Evolutionary conservation across 306 rosid genomes (phyloP).

Genomic region (Begonia loranthoides): DNA sequence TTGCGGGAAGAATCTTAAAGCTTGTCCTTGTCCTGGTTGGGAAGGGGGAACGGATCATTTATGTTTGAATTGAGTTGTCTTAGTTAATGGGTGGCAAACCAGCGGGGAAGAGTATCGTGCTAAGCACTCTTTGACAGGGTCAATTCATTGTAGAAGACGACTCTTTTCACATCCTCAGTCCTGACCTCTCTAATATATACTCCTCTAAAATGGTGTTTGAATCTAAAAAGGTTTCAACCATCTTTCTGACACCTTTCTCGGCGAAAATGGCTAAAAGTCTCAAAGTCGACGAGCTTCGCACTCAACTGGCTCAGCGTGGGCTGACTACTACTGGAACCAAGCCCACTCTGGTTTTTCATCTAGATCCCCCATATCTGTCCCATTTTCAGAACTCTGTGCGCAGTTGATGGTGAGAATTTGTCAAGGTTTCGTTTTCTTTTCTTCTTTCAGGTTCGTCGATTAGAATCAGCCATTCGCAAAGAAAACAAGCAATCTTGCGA

Average conservation of each 20-base stretch:
- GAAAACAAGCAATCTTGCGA: conserved; percentile 13
- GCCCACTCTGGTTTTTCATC: conserved; percentile 41
- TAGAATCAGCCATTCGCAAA: conserved; percentile 40
- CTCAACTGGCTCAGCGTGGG: conserved; percentile 56
- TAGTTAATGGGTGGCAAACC: background rate
- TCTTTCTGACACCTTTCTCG: background rate
- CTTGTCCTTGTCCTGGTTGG: too few relatives aligned
- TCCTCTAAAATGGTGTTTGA: background rate
- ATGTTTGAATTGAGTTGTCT: too few relatives aligned
- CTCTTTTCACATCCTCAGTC: too few relatives aligned
- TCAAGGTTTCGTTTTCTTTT: background rate
- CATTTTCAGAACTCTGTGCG: background rate
- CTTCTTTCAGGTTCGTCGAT: conserved; percentile 43
- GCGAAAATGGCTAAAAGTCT: conserved; percentile 47
- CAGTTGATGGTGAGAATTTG: background rate
- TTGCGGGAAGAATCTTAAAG: too few relatives aligned
- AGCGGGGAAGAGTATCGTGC: conserved; percentile 1
- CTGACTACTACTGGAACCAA: conserved; percentile 55
- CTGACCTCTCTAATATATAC: too few relatives aligned
- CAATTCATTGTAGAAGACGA: background rate
- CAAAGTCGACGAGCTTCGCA: conserved; percentile 63
- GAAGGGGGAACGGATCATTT: too few relatives aligned
- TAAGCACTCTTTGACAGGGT: background rate
- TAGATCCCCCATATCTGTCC: background rate
- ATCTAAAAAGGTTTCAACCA: background rate